These are phyloP conservation scores for Malassezia furfur DNA, from an alignment of 1,284 basidiomycete genomes.

Conservation along the genomic window DNA sequence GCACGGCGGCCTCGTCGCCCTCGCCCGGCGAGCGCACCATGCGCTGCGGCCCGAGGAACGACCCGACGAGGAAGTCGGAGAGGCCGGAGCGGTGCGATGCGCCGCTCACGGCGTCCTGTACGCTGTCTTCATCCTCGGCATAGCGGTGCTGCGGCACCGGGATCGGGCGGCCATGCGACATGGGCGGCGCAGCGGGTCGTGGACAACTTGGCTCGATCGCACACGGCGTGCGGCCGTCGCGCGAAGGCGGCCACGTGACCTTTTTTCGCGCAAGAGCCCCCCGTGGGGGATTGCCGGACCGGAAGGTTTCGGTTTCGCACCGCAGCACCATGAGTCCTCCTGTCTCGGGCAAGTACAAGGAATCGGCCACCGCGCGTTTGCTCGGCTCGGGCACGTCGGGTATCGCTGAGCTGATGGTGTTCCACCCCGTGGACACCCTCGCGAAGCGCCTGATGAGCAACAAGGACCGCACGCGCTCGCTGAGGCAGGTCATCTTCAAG, in stretches of 20 bases:
- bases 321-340: constrained; percentile 30
- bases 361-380: constrained; percentile 80
- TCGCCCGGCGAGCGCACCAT: not conserved
- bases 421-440: constrained; percentile 65
- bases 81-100: constrained; percentile 7
- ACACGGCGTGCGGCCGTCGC: no score
- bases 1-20: not conserved
- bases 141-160: not conserved
- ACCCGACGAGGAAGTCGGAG: constrained; percentile 11
- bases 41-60: constrained; percentile 11
- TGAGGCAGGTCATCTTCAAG: constrained; percentile 73
- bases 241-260: not conserved
- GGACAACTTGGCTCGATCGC: not conserved
- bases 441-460: constrained; percentile 97
- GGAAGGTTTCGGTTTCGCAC: not conserved
- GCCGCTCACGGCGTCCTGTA: not conserved
- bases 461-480: constrained; percentile 50
- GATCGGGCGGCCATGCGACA: not conserved
- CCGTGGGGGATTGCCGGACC: not conserved
- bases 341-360: constrained; percentile 48
- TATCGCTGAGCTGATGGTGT: constrained; percentile 73
- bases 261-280: not conserved
- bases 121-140: not conserved
- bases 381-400: constrained; percentile 73
- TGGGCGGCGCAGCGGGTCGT: not conserved